phyloP scores from a whole-genome alignment of 192 early-diverging fungal species.

The Allomyces arbusculus region DNA sequence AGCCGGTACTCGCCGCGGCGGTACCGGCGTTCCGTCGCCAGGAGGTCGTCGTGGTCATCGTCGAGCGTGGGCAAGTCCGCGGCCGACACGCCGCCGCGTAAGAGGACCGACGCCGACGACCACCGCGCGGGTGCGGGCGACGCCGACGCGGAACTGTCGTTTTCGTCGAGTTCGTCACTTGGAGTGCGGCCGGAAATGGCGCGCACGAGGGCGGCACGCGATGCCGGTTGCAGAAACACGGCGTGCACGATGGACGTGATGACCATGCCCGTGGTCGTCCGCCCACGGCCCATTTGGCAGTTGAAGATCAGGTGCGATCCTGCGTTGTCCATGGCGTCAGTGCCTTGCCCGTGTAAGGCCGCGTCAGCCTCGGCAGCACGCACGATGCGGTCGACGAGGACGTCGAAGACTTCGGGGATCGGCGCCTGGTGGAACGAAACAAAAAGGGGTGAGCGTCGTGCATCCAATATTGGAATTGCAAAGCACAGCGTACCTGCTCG shows the following conservation, averaged over 20 bases:
- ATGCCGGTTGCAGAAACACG: constrained; percentile 2
- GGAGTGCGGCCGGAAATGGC: no score
- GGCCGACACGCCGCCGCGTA: not conserved
- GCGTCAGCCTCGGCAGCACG: constrained; percentile 2
- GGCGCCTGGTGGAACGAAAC: constrained; percentile 43
- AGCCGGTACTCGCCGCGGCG: constrained; percentile 31
- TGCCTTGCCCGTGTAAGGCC: no score
- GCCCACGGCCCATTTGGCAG: constrained; percentile 51
- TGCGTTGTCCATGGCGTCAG: not conserved
- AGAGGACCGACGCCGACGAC: no score
- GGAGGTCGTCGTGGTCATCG: constrained; percentile 6
- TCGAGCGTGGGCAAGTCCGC: constrained; percentile 5
- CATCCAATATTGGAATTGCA: not conserved
- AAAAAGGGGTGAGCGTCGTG: not conserved
- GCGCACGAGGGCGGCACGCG: constrained; percentile 1
- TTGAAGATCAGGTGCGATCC: constrained; percentile 34
- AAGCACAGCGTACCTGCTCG: not conserved
- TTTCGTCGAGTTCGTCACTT: no score
- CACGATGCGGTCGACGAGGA: constrained; percentile 25
- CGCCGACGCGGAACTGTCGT: no score
- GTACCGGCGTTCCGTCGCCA: constrained; percentile 11
- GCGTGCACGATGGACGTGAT: constrained; percentile 22
- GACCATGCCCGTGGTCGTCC: constrained; percentile 31
- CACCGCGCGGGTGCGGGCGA: no score
- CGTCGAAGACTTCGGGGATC: constrained; percentile 45